phyloP scores from a whole-genome alignment of 148 eudicot species.

The Amaranthus palmeri region DNA sequence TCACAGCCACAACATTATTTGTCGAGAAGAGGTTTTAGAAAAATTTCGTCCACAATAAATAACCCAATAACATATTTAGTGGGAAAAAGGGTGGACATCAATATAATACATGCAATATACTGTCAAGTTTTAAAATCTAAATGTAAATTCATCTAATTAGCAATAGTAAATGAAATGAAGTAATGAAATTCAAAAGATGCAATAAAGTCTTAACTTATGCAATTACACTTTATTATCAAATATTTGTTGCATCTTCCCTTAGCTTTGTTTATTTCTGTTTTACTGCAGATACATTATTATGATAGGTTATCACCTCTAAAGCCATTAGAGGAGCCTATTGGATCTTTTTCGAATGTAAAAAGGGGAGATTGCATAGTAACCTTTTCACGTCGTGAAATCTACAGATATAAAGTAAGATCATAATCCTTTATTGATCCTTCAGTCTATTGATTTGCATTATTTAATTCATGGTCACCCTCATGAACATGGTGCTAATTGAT shows the following conservation, averaged over 20 bases:
- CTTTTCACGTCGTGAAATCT: constrained; percentile 78
- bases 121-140: too few species aligned
- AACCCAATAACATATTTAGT: too few species aligned
- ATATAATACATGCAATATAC: too few species aligned
- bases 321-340: constrained; percentile 66
- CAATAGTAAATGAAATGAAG: too few species aligned
- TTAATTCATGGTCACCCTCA: not conserved
- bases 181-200: too few species aligned
- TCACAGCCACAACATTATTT: too few species aligned
- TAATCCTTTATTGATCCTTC: not conserved
- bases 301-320: constrained; percentile 89
- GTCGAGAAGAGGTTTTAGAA: too few species aligned
- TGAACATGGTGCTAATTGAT: not conserved
- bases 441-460: not conserved
- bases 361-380: constrained; percentile 92
- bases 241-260: not conserved
- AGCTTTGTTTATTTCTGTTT: not conserved
- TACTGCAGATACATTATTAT: constrained; percentile 64
- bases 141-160: too few species aligned
- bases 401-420: constrained; percentile 54
- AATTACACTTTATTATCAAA: not conserved
- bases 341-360: constrained; percentile 63
- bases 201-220: too few species aligned
- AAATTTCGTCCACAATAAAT: too few species aligned
- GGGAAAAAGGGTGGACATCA: too few species aligned